Evolutionary conservation across 371 early-diverging fungal genomes (phyloP).

Genomic region (Amoeboaphelidium protococcarum): DNA sequence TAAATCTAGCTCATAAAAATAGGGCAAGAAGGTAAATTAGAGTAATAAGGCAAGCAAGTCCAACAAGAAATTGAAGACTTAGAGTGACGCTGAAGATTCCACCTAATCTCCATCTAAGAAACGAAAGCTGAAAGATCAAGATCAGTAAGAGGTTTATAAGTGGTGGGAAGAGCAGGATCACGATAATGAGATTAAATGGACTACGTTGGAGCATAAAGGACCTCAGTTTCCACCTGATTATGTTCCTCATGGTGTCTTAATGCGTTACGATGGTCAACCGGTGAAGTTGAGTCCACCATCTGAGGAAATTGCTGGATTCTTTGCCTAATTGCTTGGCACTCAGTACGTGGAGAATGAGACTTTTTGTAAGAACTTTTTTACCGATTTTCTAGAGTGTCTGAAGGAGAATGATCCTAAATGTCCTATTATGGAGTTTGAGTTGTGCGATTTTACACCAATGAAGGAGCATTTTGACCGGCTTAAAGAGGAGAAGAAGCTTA

Average conservation of each 20-base stretch:
- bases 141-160: conserved; percentile 1
- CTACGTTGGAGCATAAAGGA: conserved; percentile 58
- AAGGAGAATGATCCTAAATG: conserved; percentile 29
- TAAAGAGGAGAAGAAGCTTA: conserved; percentile 45
- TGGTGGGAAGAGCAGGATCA: conserved; percentile 2
- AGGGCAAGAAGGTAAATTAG: background rate
- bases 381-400: conserved; percentile 43
- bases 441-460: conserved; percentile 76
- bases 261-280: conserved; percentile 55
- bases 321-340: conserved; percentile 55
- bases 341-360: conserved; percentile 54
- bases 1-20: background rate
- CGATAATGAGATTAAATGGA: conserved; percentile 33
- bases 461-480: conserved; percentile 41
- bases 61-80: background rate
- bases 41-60: background rate
- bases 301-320: conserved; percentile 87
- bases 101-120: background rate
- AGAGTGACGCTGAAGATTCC: background rate
- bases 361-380: conserved; percentile 76
- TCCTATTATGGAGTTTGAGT: conserved; percentile 29
- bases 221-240: conserved; percentile 78
- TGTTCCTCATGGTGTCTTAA: conserved; percentile 60
- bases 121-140: background rate
- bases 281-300: conserved; percentile 47